phyloP scores from a whole-genome alignment of 768 basidiomycete genomes.

The Amanita exitialis region DNA sequence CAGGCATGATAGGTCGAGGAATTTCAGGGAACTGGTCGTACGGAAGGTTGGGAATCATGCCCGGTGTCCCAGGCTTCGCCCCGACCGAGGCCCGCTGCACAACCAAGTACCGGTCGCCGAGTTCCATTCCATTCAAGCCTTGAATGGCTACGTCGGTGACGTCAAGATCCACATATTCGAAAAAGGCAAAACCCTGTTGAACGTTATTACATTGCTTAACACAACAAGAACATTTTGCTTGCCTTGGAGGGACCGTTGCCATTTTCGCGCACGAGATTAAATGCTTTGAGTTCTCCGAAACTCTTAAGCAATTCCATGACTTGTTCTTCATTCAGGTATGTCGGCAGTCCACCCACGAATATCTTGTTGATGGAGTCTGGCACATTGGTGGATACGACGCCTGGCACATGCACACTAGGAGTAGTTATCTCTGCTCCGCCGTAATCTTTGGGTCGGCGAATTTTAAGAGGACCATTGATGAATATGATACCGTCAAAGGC shows the following conservation, averaged over 20 bases:
- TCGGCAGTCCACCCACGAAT: slow-evolving; percentile 92
- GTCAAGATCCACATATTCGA: slow-evolving; percentile 85
- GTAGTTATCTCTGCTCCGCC: slow-evolving; percentile 62
- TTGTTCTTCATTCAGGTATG: slow-evolving; percentile 96
- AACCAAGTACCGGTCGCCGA: slow-evolving; percentile 90
- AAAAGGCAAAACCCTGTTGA: slow-evolving; percentile 92
- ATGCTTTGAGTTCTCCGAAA: slow-evolving; percentile 95
- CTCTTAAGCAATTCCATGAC: slow-evolving; percentile 96
- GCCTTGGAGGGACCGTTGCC: slow-evolving; percentile 86
- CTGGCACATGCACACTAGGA: slow-evolving; percentile 77
- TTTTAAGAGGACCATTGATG: slow-evolving; percentile 91
- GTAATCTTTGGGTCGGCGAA: slow-evolving; percentile 96
- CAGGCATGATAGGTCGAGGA: slow-evolving; percentile 82
- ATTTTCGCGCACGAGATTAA: slow-evolving; percentile 96
- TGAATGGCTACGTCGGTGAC: slow-evolving; percentile 95
- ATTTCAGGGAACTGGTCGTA: slow-evolving; percentile 79
- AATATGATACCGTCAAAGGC: slow-evolving; percentile 97
- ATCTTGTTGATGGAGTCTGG: slow-evolving; percentile 98
- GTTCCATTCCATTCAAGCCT: slow-evolving; percentile 94
- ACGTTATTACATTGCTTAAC: slow-evolving; percentile 1
- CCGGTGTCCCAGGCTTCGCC: slow-evolving; percentile 62
- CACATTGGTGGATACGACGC: slow-evolving; percentile 93
- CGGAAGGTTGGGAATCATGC: slow-evolving; percentile 59
- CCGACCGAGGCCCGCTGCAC: slow-evolving; percentile 97
- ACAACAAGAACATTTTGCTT: slow-evolving; percentile 1